Evolutionary conservation across 2,329 filamentous ascomycete genomes (phyloP), one percentile per base, ranked within the genome.

Genomic region (Colletotrichum limetticola): DNA sequence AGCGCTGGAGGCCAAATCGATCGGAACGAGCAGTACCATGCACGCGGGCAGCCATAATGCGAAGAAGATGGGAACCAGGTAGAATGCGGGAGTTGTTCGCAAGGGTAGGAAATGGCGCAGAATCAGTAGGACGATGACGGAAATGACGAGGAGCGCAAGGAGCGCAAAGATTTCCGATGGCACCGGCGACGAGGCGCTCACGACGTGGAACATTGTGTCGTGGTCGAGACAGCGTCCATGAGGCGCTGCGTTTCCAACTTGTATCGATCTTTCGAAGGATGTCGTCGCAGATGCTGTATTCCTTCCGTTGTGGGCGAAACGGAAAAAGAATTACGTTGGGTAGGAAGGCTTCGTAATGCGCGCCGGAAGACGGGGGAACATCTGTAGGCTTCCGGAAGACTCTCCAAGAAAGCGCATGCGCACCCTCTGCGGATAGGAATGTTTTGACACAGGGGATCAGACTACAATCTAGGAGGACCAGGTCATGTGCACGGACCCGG

Each of bases 1-100:
- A 26, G 94, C 92, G 79, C 91, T 96, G 7, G 95, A 98, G 1
- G 96, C 95, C 76, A 99, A 91, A 83, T 99, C 97, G 82, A 99
- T 97, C 5, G 97, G 97, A 7, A 99, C 95, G 26, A 99, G 90
- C 28, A 99, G 87, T 28, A 98, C 91, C 79, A 97, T 96, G 82
- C 94, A 95, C 59, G 95, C 94, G 12, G 97, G 97, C 6, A 99
- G 90, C 79, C 94, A 95, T 77, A 99, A 89, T n/a, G 96, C 95
- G 76, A 99, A 93, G 85, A 99, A 99, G 74, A 99, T 95, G 46
- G 97, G 96, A 1, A 98, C 89, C 63, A 95, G 89, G 63, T 98
- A 91, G 83, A 97, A 98, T 72, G 92, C 94, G 1, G 97, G 96
- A 1, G 97, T 98, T 7, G 93, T 91, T 77, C 97, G 95, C 42